A percentile compares a stretch with the other conserved stretches of the same genome.
These are phyloP conservation scores for Penicillium sp. DNA, from an alignment of 2,329 filamentous ascomycete species.

Conservation along the genomic window DNA sequence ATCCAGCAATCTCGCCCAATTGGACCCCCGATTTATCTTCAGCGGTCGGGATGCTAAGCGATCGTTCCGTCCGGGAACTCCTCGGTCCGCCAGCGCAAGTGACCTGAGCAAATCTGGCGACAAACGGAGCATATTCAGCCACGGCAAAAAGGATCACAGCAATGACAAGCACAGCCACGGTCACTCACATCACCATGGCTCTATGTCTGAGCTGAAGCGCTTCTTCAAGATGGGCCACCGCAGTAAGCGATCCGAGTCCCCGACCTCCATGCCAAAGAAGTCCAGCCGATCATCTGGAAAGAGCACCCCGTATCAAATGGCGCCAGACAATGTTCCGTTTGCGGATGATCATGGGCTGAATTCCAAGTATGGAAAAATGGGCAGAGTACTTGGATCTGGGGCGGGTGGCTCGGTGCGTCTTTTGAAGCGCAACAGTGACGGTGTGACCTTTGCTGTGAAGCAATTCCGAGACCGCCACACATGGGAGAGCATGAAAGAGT, in stretches of 20 bases:
- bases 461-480: constrained; percentile 89
- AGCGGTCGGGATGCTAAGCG: constrained; percentile 66
- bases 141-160: constrained; percentile 51
- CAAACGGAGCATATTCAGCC: constrained; percentile 55
- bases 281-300: constrained; percentile 51
- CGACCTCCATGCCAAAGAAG: constrained; percentile 58
- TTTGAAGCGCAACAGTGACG: constrained; percentile 89
- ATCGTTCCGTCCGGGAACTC: constrained; percentile 45
- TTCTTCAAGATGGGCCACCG: constrained; percentile 81
- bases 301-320: constrained; percentile 53
- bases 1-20: constrained; percentile 58
- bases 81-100: constrained; percentile 46
- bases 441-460: constrained; percentile 93
- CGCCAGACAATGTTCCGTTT: constrained; percentile 65
- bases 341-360: constrained; percentile 87
- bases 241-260: constrained; percentile 60
- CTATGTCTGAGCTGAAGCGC: constrained; percentile 93
- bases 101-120: constrained; percentile 44
- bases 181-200: constrained; percentile 59
- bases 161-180: constrained; percentile 48
- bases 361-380: constrained; percentile 93
- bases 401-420: constrained; percentile 91
- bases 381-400: constrained; percentile 86
- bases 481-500: constrained; percentile 91
- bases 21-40: constrained; percentile 84